These are phyloP conservation scores for Debaryomyces sp. DNA, from an alignment of 1,139 yeast genomes.

Conservation along the genomic window DNA sequence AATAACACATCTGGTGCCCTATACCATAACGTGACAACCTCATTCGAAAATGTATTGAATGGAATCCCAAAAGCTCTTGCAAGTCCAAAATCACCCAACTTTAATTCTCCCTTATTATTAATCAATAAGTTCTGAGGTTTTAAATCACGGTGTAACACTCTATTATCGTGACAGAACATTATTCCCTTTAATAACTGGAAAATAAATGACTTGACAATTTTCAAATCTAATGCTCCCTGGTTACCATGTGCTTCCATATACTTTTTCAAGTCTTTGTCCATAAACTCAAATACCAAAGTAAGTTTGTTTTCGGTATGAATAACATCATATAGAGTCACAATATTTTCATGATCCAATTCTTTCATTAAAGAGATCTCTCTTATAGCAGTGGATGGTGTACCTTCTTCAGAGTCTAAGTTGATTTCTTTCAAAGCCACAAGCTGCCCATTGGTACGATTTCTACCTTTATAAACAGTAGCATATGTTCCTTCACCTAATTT, in stretches of 20 bases:
- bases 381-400: conserved; percentile 97
- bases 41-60: conserved; percentile 94
- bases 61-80: conserved; percentile 99
- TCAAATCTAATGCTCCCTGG: conserved; percentile 78
- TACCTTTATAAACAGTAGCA: conserved; percentile 96
- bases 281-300: conserved; percentile 87
- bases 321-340: conserved; percentile 90
- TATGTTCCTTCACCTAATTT: conserved; percentile 97
- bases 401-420: conserved; percentile 93
- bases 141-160: conserved; percentile 92
- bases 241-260: conserved; percentile 92
- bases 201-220: conserved; percentile 86
- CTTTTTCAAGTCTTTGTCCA: conserved; percentile 92
- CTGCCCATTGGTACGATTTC: conserved; percentile 89
- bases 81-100: conserved; percentile 95
- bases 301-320: conserved; percentile 96
- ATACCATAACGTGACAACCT: conserved; percentile 97
- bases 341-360: conserved; percentile 91
- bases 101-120: conserved; percentile 84
- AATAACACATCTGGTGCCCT: conserved; percentile 96
- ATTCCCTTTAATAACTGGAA: conserved; percentile 89
- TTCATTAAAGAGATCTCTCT: conserved; percentile 96
- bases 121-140: conserved; percentile 94
- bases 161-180: conserved; percentile 91
- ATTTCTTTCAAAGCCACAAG: conserved; percentile 94